Percentiles rank a stretch among this genome's conserved stretches.
phyloP scores from a whole-genome alignment of 257 asterid genomes.

The Solanum corneliomulleri region DNA sequence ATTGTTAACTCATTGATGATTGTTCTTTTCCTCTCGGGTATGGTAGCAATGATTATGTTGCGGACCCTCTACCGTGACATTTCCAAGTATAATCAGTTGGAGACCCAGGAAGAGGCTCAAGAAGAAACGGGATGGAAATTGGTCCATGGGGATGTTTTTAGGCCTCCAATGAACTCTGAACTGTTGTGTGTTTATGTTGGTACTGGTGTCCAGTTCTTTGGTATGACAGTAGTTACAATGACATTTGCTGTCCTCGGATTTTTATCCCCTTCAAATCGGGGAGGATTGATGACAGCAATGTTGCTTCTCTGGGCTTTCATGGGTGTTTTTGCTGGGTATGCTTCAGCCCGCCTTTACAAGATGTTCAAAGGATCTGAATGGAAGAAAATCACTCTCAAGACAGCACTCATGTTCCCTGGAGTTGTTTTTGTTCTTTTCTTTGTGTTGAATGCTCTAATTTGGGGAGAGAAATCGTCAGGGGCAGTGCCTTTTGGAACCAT shows the following conservation, averaged over 20 bases:
- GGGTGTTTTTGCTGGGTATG: slow-evolving; percentile 83
- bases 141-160: slow-evolving; percentile 85
- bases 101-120: slow-evolving; percentile 93
- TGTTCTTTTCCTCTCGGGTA: slow-evolving; percentile 81
- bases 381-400: slow-evolving; percentile 72
- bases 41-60: slow-evolving; percentile 94
- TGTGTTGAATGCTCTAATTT: slow-evolving; percentile 63
- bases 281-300: slow-evolving; percentile 90
- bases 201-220: slow-evolving; percentile 76
- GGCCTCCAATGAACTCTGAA: slow-evolving; percentile 78
- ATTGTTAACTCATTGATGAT: slow-evolving; percentile 86
- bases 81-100: slow-evolving; percentile 77
- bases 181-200: slow-evolving; percentile 75
- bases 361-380: slow-evolving; percentile 87
- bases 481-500: slow-evolving; percentile 91
- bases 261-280: slow-evolving; percentile 87
- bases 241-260: slow-evolving; percentile 74
- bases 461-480: slow-evolving; percentile 89
- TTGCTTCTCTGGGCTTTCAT: slow-evolving; percentile 87
- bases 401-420: slow-evolving; percentile 76
- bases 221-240: slow-evolving; percentile 77
- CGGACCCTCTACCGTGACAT: slow-evolving; percentile 83
- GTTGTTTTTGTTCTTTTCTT: slow-evolving; percentile 52
- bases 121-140: slow-evolving; percentile 97
- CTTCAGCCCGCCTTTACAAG: slow-evolving; percentile 81